phyloP scores from a whole-genome alignment of 805 yeast genomes.

The Wickerhamomyces alni region DNA sequence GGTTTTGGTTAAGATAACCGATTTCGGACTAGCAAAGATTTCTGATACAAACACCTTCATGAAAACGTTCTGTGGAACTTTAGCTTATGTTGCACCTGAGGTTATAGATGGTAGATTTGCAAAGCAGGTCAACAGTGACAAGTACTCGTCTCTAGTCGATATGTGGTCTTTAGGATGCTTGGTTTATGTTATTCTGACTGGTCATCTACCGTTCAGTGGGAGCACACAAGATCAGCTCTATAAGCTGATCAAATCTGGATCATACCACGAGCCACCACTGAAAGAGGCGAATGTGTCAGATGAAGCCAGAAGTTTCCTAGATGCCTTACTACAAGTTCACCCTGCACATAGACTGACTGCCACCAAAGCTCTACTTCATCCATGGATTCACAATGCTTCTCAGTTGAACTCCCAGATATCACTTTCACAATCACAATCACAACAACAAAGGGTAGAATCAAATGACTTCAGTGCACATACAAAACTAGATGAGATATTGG shows the following conservation, averaged over 20 bases:
- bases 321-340: slow-evolving; percentile 66
- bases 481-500: slow-evolving; percentile 7
- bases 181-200: slow-evolving; percentile 85
- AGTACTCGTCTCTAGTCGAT: slow-evolving; percentile 84
- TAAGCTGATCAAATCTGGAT: slow-evolving; percentile 67
- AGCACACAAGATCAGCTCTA: slow-evolving; percentile 83
- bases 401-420: slow-evolving; percentile 38
- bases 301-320: slow-evolving; percentile 69
- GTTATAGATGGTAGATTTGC: slow-evolving; percentile 44
- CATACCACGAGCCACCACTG: slow-evolving; percentile 73
- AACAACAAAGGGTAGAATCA: slow-evolving; percentile 43
- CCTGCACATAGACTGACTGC: slow-evolving; percentile 74
- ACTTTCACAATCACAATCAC: slow-evolving; percentile 66
- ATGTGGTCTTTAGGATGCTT: slow-evolving; percentile 98
- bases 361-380: slow-evolving; percentile 64
- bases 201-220: slow-evolving; percentile 93
- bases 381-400: slow-evolving; percentile 54
- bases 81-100: slow-evolving; percentile 97
- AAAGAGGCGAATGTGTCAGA: slow-evolving; percentile 58
- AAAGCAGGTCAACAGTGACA: slow-evolving; percentile 22
- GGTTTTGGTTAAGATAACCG: slow-evolving; percentile 86
- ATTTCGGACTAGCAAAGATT: slow-evolving; percentile 92
- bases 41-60: slow-evolving; percentile 78
- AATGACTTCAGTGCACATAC: slow-evolving; percentile 16
- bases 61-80: slow-evolving; percentile 96